These are phyloP conservation scores for Candida berthetii DNA, from an alignment of 805 yeast genomes.

Conservation along the genomic window DNA sequence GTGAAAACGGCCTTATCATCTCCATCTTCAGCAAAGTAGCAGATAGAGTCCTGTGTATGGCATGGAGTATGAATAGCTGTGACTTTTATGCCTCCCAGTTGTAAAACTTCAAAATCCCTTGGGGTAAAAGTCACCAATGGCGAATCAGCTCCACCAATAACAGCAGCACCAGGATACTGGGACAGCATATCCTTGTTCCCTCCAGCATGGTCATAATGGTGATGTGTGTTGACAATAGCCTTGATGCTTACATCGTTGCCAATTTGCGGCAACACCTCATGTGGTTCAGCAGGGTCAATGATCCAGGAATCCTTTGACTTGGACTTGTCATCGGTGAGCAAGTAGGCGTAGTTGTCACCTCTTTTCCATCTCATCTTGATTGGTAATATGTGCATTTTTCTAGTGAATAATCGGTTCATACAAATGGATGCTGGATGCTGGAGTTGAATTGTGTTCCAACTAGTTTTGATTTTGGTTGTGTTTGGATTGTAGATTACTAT, in stretches of 20 bases:
- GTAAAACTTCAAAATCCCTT: conserved; percentile 49
- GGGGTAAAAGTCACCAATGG: conserved; percentile 72
- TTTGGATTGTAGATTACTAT: no score
- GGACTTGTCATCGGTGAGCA: conserved; percentile 61
- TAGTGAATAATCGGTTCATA: conserved; percentile 2
- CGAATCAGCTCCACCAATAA: conserved; percentile 82
- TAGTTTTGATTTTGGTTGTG: no score
- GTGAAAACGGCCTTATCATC: conserved; percentile 75
- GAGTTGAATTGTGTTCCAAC: no score
- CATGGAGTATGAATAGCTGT: conserved; percentile 94
- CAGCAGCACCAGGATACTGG: conserved; percentile 41
- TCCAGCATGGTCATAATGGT: conserved; percentile 92
- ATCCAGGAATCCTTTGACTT: conserved; percentile 58
- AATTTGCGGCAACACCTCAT: conserved; percentile 50
- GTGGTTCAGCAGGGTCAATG: conserved; percentile 89
- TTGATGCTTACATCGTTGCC: conserved; percentile 41
- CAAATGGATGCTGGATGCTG: no score
- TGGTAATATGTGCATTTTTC: conserved; percentile 74
- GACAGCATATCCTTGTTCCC: conserved; percentile 50
- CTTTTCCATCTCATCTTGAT: conserved; percentile 94
- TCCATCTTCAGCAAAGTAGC: conserved; percentile 68
- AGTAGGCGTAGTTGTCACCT: conserved; percentile 88
- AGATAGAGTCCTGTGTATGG: conserved; percentile 94
- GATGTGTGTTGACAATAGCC: conserved; percentile 92
- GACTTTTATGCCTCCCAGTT: conserved; percentile 62